Conservation (phyloP, 2,329 filamentous ascomycete genomes). For the Pyrenochaeta sp. region DNA sequence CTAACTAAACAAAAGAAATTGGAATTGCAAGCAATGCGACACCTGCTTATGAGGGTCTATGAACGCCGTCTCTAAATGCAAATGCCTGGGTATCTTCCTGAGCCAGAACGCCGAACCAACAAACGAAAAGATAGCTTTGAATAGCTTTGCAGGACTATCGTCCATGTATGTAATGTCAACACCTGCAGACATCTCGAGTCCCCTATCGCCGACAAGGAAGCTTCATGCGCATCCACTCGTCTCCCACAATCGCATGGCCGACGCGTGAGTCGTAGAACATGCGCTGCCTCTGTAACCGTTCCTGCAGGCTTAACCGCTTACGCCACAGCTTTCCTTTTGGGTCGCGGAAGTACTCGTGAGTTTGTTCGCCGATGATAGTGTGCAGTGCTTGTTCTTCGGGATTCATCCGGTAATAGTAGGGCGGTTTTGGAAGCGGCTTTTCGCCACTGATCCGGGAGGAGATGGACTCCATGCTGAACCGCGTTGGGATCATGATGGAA, state of each 20-base stretch:
- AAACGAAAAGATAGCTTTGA: not conserved
- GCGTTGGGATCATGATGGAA: conserved; percentile 19
- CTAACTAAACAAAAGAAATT: not conserved
- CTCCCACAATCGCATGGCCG: conserved; percentile 28
- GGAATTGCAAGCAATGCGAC: not conserved
- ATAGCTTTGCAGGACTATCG: not conserved
- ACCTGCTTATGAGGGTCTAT: not conserved
- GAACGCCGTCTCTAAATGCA: not conserved
- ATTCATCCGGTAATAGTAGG: conserved; percentile 30
- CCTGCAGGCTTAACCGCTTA: conserved; percentile 17
- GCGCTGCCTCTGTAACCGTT: conserved; percentile 21
- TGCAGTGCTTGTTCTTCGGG: conserved; percentile 27
- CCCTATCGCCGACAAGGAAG: conserved; percentile 10
- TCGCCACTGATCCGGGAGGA: conserved; percentile 23
- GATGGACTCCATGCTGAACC: conserved; percentile 17
- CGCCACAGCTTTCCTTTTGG: conserved; percentile 18
- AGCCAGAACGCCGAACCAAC: not conserved
- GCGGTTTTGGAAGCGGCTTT: conserved; percentile 24
- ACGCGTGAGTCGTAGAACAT: conserved; percentile 29
- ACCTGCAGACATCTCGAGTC: no score
- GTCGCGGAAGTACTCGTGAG: conserved; percentile 18
- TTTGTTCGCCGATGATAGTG: conserved; percentile 28
- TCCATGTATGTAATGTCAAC: not conserved
- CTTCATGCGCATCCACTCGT: conserved; percentile 34
- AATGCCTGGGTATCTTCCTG: not conserved